Conservation (phyloP, 2,329 filamentous ascomycete genomes). For the Botrytis sinoallii region DNA sequence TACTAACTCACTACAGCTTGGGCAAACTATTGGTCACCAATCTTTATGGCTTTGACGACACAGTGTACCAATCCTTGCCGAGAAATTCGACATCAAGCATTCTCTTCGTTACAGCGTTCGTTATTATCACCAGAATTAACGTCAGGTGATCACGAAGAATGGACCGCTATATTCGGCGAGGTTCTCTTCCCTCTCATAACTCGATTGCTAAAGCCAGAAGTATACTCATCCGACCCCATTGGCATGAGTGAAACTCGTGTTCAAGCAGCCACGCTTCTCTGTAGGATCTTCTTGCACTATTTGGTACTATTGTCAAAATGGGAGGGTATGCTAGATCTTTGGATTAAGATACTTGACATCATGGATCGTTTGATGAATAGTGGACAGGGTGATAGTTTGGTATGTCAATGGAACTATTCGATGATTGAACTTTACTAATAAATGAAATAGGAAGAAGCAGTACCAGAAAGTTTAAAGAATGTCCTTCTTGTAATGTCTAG, state of each 20-base stretch:
- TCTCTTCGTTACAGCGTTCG: slow-evolving; percentile 79
- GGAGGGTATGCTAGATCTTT: slow-evolving; percentile 86
- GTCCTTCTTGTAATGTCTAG: slow-evolving; percentile 93
- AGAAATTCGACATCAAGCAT: slow-evolving; percentile 85
- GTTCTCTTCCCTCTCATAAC: slow-evolving; percentile 90
- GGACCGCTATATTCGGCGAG: slow-evolving; percentile 92
- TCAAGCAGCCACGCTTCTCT: slow-evolving; percentile 84
- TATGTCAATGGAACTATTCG: slow-evolving; percentile 47
- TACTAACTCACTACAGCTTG: slow-evolving; percentile 55
- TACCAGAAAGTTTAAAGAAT: slow-evolving; percentile 93
- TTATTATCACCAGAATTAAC: slow-evolving; percentile 82
- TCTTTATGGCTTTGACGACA: slow-evolving; percentile 81
- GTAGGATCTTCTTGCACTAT: slow-evolving; percentile 95
- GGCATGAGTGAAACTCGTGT: slow-evolving; percentile 97
- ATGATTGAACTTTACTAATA: slow-evolving; percentile 21
- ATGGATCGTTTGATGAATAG: slow-evolving; percentile 97
- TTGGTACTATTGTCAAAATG: slow-evolving; percentile 79
- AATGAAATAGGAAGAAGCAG: slow-evolving; percentile 74
- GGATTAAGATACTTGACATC: slow-evolving; percentile 87
- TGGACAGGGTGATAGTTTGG: slow-evolving; percentile 83
- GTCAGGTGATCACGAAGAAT: slow-evolving; percentile 80
- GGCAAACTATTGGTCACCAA: slow-evolving; percentile 96
- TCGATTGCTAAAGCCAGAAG: slow-evolving; percentile 85
- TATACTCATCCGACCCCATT: slow-evolving; percentile 83
- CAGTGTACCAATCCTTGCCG: slow-evolving; percentile 95